Evolutionary conservation across 2,329 filamentous ascomycete species (phyloP).

Genomic region (Cordyceps cicadae): DNA sequence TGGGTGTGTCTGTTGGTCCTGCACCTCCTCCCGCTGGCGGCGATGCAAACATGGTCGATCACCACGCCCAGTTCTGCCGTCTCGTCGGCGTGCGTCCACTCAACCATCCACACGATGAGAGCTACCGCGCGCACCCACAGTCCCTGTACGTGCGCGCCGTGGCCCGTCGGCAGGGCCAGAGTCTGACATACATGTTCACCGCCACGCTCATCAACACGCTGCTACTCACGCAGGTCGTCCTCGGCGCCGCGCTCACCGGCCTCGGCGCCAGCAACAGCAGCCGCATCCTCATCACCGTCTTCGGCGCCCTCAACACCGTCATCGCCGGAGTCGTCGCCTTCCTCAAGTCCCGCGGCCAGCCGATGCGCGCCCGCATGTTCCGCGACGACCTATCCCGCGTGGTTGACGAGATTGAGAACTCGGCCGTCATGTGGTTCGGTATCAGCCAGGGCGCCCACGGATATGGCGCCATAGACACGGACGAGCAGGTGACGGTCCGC

Average conservation of each 20-base stretch:
- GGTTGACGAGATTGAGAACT: constrained; percentile 19
- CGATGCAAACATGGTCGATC: not conserved
- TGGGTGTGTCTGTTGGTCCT: too few relatives aligned
- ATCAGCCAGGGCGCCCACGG: constrained; percentile 15
- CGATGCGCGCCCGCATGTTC: constrained; percentile 17
- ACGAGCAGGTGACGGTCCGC: constrained; percentile 18
- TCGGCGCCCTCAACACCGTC: constrained; percentile 18
- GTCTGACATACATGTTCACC: constrained; percentile 16
- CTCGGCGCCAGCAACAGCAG: constrained; percentile 17
- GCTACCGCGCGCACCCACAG: constrained; percentile 13
- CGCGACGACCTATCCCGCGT: constrained; percentile 18
- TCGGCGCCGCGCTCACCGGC: constrained; percentile 17
- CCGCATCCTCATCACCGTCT: constrained; percentile 16
- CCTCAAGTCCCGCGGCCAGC: constrained; percentile 18
- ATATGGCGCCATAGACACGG: constrained; percentile 18
- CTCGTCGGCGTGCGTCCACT: constrained; percentile 15
- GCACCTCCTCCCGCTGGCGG: not conserved
- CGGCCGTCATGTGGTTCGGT: constrained; percentile 19
- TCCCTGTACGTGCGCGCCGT: constrained; percentile 17
- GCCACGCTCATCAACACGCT: constrained; percentile 17
- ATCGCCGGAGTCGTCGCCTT: constrained; percentile 18
- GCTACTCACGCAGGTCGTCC: constrained; percentile 16
- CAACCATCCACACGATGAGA: constrained; percentile 12
- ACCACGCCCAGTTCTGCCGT: constrained; percentile 17
- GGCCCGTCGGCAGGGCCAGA: constrained; percentile 12